These are phyloP conservation scores for Apophysomyces elegans DNA, from an alignment of 371 early-diverging fungal species.

Conservation along the genomic window DNA sequence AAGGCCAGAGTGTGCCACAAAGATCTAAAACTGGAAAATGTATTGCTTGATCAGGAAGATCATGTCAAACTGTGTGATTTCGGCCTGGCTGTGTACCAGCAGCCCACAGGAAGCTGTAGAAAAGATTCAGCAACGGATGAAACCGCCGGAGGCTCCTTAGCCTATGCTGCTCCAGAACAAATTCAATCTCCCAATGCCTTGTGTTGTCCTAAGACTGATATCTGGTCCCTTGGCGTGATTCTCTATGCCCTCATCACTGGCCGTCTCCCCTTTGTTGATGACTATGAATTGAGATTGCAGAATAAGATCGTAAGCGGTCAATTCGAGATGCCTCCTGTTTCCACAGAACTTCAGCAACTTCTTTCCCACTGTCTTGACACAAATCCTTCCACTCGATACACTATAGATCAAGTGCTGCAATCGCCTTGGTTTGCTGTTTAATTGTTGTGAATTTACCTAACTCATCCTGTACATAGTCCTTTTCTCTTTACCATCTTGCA, in stretches of 20 bases:
- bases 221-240: conserved; percentile 85
- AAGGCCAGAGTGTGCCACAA: conserved; percentile 77
- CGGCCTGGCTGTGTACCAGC: conserved; percentile 70
- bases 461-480: conserved; percentile 13
- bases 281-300: conserved; percentile 72
- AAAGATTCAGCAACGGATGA: conserved; percentile 18
- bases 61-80: conserved; percentile 85
- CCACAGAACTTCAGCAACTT: conserved; percentile 20
- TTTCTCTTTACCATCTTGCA: not conserved
- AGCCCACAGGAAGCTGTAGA: conserved; percentile 17
- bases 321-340: conserved; percentile 41
- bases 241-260: conserved; percentile 73
- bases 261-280: conserved; percentile 73
- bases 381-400: conserved; percentile 21
- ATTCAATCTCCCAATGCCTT: conserved; percentile 44
- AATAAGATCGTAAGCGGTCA: conserved; percentile 57
- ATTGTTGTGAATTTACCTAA: not conserved
- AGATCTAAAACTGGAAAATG: conserved; percentile 92
- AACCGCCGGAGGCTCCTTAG: conserved; percentile 65
- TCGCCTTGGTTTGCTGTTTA: conserved; percentile 27
- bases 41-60: conserved; percentile 57
- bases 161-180: conserved; percentile 80
- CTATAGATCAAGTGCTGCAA: conserved; percentile 23
- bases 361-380: conserved; percentile 22
- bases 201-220: conserved; percentile 61